Evolutionary conservation across 495 filamentous ascomycete species (phyloP).

Genomic region (Penicillium dipodomyicola): DNA sequence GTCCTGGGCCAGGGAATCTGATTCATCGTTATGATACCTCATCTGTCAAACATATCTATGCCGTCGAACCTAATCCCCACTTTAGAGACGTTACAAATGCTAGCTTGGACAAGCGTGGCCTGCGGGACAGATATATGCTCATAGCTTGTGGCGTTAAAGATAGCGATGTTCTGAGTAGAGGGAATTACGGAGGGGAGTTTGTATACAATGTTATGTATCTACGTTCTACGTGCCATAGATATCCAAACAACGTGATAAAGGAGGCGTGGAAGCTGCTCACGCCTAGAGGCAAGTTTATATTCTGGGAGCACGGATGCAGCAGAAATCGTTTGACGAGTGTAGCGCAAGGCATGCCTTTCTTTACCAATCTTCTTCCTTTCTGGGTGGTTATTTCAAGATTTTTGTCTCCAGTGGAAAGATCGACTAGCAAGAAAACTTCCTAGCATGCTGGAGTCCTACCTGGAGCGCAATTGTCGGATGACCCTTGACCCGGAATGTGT

Average conservation of each 20-base stretch:
- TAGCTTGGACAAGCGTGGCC: slow-evolving; percentile 22
- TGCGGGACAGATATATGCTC: slow-evolving; percentile 41
- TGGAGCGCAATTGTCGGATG: slow-evolving; percentile 30
- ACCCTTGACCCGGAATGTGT: slow-evolving; percentile 20
- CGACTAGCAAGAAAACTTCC: slow-evolving; percentile 12
- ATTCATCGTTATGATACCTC: slow-evolving; percentile 38
- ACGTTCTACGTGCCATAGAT: slow-evolving; percentile 31
- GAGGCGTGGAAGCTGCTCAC: slow-evolving; percentile 31
- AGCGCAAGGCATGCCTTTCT: slow-evolving; percentile 26
- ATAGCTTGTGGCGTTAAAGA: slow-evolving; percentile 39
- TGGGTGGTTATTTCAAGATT: too few relatives aligned
- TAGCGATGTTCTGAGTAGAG: slow-evolving; percentile 30
- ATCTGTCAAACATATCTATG: slow-evolving; percentile 39
- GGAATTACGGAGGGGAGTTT: slow-evolving; percentile 41
- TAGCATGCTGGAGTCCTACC: slow-evolving; percentile 26
- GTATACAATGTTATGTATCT: slow-evolving; percentile 31
- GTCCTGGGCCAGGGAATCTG: slow-evolving; percentile 49
- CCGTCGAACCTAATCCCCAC: slow-evolving; percentile 42
- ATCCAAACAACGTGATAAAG: slow-evolving; percentile 25
- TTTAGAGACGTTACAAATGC: slow-evolving; percentile 25
- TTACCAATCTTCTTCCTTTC: too few relatives aligned
- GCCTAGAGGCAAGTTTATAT: slow-evolving; percentile 40
- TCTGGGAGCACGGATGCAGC: slow-evolving; percentile 44
- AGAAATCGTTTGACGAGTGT: slow-evolving; percentile 26
- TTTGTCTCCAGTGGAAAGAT: neutral